Conservation (phyloP, 1,139 yeast genomes). For the Zygosaccharomyces sapae region DNA sequence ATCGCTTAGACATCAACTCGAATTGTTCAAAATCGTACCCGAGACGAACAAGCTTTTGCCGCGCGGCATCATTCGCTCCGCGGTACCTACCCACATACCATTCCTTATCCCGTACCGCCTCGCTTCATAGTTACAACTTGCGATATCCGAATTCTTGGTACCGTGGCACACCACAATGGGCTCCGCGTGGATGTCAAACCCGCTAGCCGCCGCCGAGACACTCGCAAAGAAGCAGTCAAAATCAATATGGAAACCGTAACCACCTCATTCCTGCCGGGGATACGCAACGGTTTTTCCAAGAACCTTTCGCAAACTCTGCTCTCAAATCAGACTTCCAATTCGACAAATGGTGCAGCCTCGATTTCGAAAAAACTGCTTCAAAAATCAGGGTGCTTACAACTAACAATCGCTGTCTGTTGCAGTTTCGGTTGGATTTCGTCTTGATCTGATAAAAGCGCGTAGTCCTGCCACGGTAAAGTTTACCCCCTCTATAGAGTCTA, state of each 20-base stretch:
- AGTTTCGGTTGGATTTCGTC: slow-evolving; percentile 41
- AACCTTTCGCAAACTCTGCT: slow-evolving; percentile 43
- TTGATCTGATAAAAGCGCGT: slow-evolving; percentile 47
- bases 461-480: slow-evolving; percentile 66
- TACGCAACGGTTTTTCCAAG: slow-evolving; percentile 5
- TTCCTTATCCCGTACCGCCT: slow-evolving; percentile 67
- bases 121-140: slow-evolving; percentile 88
- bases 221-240: slow-evolving; percentile 93
- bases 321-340: slow-evolving; percentile 80
- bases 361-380: slow-evolving; percentile 65
- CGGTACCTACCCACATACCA: slow-evolving; percentile 84
- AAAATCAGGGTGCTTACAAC: slow-evolving; percentile 71
- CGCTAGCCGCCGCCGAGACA: slow-evolving; percentile 54
- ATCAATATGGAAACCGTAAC: slow-evolving; percentile 70
- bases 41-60: slow-evolving; percentile 45
- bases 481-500: slow-evolving; percentile 52
- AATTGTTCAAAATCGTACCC: slow-evolving; percentile 75
- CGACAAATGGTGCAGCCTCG: slow-evolving; percentile 83
- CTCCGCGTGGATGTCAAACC: slow-evolving; percentile 47
- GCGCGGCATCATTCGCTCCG: slow-evolving; percentile 57
- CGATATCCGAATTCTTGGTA: slow-evolving; percentile 59
- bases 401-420: neutral
- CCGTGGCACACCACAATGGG: slow-evolving; percentile 91
- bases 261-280: slow-evolving; percentile 8
- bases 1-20: slow-evolving; percentile 54